Evolutionary conservation across 2,329 filamentous ascomycete genomes (phyloP), one percentile per base, ranked within the genome.

Genomic region (Fulvia fulva): DNA sequence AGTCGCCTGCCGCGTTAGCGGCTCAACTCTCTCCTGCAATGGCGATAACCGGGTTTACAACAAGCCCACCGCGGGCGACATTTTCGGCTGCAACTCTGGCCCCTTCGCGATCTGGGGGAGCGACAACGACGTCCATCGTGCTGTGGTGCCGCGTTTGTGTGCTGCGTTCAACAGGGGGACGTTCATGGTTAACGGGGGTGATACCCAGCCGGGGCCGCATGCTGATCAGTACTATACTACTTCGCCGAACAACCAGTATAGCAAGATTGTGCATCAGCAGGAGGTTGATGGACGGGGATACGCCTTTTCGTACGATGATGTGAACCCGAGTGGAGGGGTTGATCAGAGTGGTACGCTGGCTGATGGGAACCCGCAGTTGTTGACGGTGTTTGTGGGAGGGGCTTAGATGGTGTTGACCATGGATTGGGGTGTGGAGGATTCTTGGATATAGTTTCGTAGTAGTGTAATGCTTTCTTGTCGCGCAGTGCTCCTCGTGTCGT

Each of bases 81-180:
- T 91, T 61, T 84, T 89, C 67, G 82, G 81, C 46, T 89, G 86
- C 75, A 87, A 83, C 68, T 83, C 80, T 6, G 85, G 85, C 0
- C 83, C 85, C 0, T 87, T 88, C 63, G 75, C 77, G 62, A 71
- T 80, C 2, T 59, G 74, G 53, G 64, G 78, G 58, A 65, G 64
- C 2, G 69, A 74, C 16, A 76, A 76, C 52, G 68, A 63, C 16
- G 72, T 75, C 23, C 75, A 78, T 54, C 73, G 75, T 58, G 87
- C 87, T 41, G 81, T 92, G 51, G 85, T 86, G 1, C 87, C 90
- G 0, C 81, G 90, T n/a, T 76, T 95, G 11, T 84, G 87, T 1
- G 90, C 90, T 1, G 89, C 88, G 0, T 83, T 93, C 67, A 90
- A 92, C 73, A 82, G 90, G 21, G 84, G 83, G 16, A 93, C 88